Evolutionary conservation across 106 monocot species (phyloP), one percentile per base, ranked within the genome.

Genomic region (Vanilla planifolia): DNA sequence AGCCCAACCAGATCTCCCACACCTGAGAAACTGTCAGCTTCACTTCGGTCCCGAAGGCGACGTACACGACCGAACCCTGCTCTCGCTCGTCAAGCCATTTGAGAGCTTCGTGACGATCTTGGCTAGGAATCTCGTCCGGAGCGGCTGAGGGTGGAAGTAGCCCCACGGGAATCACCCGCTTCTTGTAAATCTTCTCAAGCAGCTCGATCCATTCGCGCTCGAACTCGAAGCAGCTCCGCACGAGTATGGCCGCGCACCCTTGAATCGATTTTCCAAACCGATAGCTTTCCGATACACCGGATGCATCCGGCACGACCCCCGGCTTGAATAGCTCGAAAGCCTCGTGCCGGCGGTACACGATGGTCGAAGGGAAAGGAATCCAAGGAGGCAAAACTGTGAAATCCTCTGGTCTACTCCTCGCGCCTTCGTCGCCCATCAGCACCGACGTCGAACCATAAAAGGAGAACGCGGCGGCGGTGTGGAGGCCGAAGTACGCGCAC

Each of bases 401-500:
- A 6, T 51, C 50, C 24, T 65, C 65, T 16, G 22, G 23, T 5
- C 17, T 65, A 3, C 3, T 37, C 5, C 65, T 21, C 2, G 50
- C 20, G 14, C 30, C 35, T 8, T 29, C 35, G 34, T 10, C 59
- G 3, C 25, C 35, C 48, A 33, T 27, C 19, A 61, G 7, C 21
- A 22, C 56, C 1, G 62, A 28, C 8, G 63, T 42, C 11, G 48
- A 27, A 6, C 73, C 70, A 14, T 32, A 27, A 67, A 76, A 80
- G 42, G 57, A 17, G 13, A 70, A 10, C 36, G 25, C 0, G 0
- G 65, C 10, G 1, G 72, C 72, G 6, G 11, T 29, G 22, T 55
- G 59, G 36, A 80, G 2, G n/a, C 60, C 7, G 37, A 85, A 50
- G 50, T 40, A 63, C 19, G 65, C 66, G 37, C 61, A 68, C 1